Evolutionary conservation across 306 rosid species (phyloP).

Genomic region (Trichosanthes cucumerina): DNA sequence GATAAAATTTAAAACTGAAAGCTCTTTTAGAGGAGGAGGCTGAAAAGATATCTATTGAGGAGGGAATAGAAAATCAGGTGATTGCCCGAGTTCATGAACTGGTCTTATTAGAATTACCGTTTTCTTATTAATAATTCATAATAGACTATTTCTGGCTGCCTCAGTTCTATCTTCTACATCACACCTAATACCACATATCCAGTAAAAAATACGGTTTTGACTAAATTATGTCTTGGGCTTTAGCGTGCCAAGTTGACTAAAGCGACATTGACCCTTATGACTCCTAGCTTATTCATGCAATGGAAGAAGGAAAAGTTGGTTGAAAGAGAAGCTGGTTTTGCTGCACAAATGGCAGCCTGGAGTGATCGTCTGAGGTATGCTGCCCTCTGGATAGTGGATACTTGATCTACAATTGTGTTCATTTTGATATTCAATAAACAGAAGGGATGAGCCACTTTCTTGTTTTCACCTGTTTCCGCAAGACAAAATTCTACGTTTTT

Average conservation of each 20-base stretch:
- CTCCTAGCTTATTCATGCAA: slow-evolving; percentile 53
- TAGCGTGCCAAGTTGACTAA: slow-evolving; percentile 53
- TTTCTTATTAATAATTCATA: neutral
- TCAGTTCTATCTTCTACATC: neutral
- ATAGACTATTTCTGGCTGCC: neutral
- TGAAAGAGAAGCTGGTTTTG: slow-evolving; percentile 74
- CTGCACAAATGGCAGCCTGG: slow-evolving; percentile 76
- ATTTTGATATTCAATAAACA: neutral
- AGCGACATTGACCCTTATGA: slow-evolving; percentile 54
- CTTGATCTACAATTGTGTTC: neutral
- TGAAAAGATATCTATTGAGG: slow-evolving; percentile 46
- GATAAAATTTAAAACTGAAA: slow-evolving; percentile 71
- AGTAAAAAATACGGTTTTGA: neutral
- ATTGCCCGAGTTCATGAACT: neutral
- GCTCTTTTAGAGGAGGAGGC: slow-evolving; percentile 70
- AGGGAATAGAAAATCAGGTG: slow-evolving; percentile 76
- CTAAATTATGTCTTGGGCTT: neutral
- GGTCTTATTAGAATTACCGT: neutral
- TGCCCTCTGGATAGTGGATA: no score
- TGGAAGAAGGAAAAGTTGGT: slow-evolving; percentile 74
- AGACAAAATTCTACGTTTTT: neutral
- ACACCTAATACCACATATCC: neutral
- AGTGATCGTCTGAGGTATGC: slow-evolving; percentile 28
- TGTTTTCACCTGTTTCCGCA: no score
- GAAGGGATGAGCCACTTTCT: neutral